Conservation (phyloP, 331 rosid species). For the Acacia pycnantha region DNA sequence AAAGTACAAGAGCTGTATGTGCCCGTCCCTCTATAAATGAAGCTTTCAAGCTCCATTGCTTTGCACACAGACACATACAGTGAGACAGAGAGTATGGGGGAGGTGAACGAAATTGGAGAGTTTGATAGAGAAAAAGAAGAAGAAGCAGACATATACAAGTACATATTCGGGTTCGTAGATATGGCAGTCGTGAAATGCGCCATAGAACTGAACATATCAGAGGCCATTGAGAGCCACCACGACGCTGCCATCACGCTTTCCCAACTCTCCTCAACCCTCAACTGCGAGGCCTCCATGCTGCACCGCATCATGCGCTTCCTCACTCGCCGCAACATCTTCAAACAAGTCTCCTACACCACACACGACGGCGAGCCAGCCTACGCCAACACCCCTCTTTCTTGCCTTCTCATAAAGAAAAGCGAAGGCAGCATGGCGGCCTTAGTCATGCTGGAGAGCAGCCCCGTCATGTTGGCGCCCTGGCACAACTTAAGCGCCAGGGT, state of each 20-base stretch:
- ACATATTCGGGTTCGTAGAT: constrained; percentile 61
- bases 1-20: no score
- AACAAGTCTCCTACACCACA: not conserved
- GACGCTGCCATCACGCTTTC: constrained; percentile 49
- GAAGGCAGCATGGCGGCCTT: constrained; percentile 47
- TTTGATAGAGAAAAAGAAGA: not conserved
- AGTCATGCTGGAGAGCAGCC: constrained; percentile 50
- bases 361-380: not conserved
- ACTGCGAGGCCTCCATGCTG: constrained; percentile 40
- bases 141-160: constrained; percentile 42
- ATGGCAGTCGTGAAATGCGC: constrained; percentile 61
- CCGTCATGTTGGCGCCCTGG: constrained; percentile 68
- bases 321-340: constrained; percentile 52
- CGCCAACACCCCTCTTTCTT: constrained; percentile 46
- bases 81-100: constrained; percentile 20
- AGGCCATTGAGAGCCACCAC: constrained; percentile 51
- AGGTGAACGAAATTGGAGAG: not conserved
- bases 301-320: constrained; percentile 68
- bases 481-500: constrained; percentile 37
- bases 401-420: constrained; percentile 32
- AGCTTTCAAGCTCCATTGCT: not conserved
- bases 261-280: constrained; percentile 44
- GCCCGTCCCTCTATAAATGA: constrained; percentile 11
- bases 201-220: constrained; percentile 67
- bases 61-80: not conserved